Evolutionary conservation across 768 basidiomycete genomes (phyloP), one percentile per base, ranked within the genome.

Genomic region (Amanita exitialis): DNA sequence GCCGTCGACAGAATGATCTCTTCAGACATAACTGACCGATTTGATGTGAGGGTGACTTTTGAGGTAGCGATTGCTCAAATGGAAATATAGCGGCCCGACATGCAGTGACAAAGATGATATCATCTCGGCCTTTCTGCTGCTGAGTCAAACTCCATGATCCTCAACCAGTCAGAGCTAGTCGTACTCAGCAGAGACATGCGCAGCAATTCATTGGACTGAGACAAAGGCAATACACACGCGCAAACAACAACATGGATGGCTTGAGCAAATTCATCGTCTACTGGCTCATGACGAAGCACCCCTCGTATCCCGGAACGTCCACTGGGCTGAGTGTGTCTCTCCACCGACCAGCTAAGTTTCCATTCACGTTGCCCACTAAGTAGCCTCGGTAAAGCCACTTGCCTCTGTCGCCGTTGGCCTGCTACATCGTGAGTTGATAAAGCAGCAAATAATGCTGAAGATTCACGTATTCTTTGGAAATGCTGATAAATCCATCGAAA

Each of bases 381-480:
- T 88, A 91, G 9, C 89, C 89, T 44, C 90, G 76, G 64, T 93
- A 93, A 20, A 91, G 66, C 90, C 90, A 93, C 58, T 75, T 79
- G 9, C 90, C 90, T 52, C 91, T 73, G 51, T 83, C 83, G 21
- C 76, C 80, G 52, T 79, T 77, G n/a, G 76, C 66, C 85, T 89
- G 54, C 32, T 20, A 53, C 8, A 36, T 20, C 21, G 38, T 50
- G 32, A 30, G 42, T 34, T 51, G 32, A 32, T 12, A 38, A 25
- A 48, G 32, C 53, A 41, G 34, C 27, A 32, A 35, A 47, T 9
- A 44, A 39, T 47, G 34, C 54, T 35, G 30, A 55, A 50, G 50
- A 52, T 76, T 43, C 62, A 90, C 89, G 62, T 93, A 92, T 76
- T 89, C 82, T 62, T 93, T 93, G n/a, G 76, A 79, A 7, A 93